Evolutionary conservation across 441 rosid species (phyloP), one percentile per base, ranked within the genome.

Genomic region (Euphorbia schlechtendalii): DNA sequence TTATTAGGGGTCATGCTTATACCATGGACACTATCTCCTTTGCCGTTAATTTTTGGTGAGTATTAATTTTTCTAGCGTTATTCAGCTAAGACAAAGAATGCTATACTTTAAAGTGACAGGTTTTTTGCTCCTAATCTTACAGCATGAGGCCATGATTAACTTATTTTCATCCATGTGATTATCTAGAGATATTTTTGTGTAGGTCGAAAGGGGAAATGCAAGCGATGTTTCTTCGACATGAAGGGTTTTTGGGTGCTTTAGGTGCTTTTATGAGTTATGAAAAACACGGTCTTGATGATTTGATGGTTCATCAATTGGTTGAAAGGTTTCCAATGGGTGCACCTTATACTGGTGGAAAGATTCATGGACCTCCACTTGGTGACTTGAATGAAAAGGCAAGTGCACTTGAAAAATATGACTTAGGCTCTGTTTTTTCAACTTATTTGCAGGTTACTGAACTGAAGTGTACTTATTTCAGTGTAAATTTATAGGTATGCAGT

Each of bases 251-350:
- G 62, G 99, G 99, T 66, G 99, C 98, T 66, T 67, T 95, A 68
- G 99, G 99, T 70, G 98, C 99, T 56, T 95, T 95, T 79, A 95
- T 90, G 99, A 92, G 99, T 84, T 86, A 95, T 63, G 98, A 95
- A 74, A 92, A 84, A 79, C 99, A 89, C 21, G 92, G 99, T 49
- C 86, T 95, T 59, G 98, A 89, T 82, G 95, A 86, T 81, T 81
- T 92, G 80, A 86, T 83, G 97, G 95, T 85, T 53, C 98, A 95
- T 86, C 99, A 95, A 59, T 80, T 91, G 72, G 95, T 92, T 75
- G 98, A 92, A 84, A 86, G 98, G 83, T 90, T 95, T 73, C 99
- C 98, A 41, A 90, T 95, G 98, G 95, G 96, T 75, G 99, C 99
- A 67, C 96, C 99, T 38, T 92, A 86, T 66, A 88, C 90, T 20